Conservation (phyloP, 441 rosid species). For the Adansonia madagascariensis region DNA sequence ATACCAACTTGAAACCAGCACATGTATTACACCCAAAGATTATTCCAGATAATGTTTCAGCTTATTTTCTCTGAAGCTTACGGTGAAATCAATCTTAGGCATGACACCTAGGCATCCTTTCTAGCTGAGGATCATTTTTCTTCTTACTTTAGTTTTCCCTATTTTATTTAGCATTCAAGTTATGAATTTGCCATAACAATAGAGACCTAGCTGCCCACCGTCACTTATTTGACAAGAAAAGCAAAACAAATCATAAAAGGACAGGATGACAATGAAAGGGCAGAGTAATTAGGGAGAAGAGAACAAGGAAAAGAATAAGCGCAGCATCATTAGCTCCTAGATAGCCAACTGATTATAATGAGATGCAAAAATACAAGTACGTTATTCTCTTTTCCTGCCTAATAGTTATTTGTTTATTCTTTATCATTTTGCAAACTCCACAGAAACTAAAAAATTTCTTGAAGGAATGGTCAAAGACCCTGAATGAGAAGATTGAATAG, state of each 20-base stretch:
- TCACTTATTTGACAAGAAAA: constrained; percentile 11
- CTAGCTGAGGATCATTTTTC: not conserved
- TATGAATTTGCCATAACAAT: not conserved
- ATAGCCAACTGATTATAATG: not conserved
- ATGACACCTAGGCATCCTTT: not conserved
- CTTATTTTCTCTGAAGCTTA: not conserved
- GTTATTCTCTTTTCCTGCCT: not conserved
- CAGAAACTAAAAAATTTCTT: not conserved
- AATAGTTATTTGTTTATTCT: not conserved
- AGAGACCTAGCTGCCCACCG: not conserved
- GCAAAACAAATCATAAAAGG: not conserved
- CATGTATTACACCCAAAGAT: not conserved
- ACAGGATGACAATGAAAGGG: not conserved
- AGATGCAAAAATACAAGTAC: not conserved
- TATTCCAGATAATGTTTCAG: constrained; percentile 7
- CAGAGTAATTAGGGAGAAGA: not conserved
- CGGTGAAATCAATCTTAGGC: not conserved
- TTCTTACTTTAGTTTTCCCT: not conserved
- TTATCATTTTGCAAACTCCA: not conserved
- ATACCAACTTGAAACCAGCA: not conserved
- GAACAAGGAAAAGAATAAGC: not conserved
- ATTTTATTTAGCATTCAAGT: not conserved
- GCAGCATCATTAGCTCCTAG: not conserved
- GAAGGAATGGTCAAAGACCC: not conserved
- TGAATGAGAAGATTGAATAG: too few relatives aligned